phyloP scores from a whole-genome alignment of 2,329 filamentous ascomycete species.

The Fonsecaea erecta region DNA sequence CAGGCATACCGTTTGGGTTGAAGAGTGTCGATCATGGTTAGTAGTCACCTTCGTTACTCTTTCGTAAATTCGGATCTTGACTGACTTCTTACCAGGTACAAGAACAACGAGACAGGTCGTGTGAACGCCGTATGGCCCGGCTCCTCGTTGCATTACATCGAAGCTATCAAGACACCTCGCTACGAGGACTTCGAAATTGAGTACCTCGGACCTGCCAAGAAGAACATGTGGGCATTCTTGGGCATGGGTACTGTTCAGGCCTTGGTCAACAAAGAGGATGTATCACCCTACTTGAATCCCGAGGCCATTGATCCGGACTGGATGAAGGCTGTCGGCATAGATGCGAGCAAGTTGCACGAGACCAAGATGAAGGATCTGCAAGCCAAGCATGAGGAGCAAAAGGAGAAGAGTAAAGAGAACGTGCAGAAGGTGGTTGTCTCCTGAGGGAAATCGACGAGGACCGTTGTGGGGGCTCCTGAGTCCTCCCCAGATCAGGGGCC shows the following conservation, averaged over 20 bases:
- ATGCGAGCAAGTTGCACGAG: constrained; percentile 33
- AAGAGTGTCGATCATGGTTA: constrained; percentile 49
- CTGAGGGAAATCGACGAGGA: neutral
- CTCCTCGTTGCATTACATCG: constrained; percentile 55
- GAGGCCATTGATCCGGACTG: constrained; percentile 44
- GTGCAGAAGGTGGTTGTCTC: constrained; percentile 26
- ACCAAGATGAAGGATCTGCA: constrained; percentile 32
- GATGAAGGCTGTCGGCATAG: constrained; percentile 39
- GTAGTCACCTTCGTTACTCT: neutral
- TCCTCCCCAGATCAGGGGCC: neutral
- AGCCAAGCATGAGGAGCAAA: constrained; percentile 26
- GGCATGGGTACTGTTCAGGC: constrained; percentile 42
- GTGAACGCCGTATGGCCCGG: constrained; percentile 58
- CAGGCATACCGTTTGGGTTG: constrained; percentile 57
- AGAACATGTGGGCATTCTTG: constrained; percentile 42
- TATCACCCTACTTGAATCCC: constrained; percentile 42
- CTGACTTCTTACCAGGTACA: constrained; percentile 37
- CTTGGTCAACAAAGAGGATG: constrained; percentile 39
- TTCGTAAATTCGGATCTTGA: constrained; percentile 14
- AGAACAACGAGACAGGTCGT: constrained; percentile 53
- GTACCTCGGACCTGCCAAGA: constrained; percentile 40
- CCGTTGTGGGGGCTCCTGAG: too few species aligned
- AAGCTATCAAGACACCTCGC: constrained; percentile 48
- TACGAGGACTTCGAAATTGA: constrained; percentile 54
- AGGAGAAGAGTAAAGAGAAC: constrained; percentile 29